phyloP scores from a whole-genome alignment of 2,329 filamentous ascomycete species.

The Colletotrichum graminicola region DNA sequence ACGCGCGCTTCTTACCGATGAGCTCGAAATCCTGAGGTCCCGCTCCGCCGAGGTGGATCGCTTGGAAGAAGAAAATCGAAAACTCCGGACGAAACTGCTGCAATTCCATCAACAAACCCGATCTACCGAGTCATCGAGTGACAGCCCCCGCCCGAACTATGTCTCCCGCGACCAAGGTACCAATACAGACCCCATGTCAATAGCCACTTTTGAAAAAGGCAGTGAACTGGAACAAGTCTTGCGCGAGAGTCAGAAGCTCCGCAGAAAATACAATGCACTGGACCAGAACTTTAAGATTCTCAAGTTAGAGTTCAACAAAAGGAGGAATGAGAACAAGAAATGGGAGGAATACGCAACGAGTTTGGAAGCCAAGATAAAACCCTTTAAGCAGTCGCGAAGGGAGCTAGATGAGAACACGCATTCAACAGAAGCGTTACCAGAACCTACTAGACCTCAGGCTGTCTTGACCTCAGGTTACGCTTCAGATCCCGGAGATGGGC shows the following conservation, averaged over 20 bases:
- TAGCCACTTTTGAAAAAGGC: background rate
- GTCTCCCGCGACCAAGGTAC: slow-evolving; percentile 24
- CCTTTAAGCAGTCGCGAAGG: slow-evolving; percentile 55
- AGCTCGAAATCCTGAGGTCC: slow-evolving; percentile 52
- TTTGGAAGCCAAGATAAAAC: slow-evolving; percentile 58
- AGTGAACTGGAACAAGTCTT: slow-evolving; percentile 12
- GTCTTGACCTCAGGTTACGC: slow-evolving; percentile 30
- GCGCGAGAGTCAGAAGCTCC: slow-evolving; percentile 48
- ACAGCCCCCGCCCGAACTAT: slow-evolving; percentile 14
- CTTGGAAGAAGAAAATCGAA: slow-evolving; percentile 58
- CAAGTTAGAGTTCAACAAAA: slow-evolving; percentile 54
- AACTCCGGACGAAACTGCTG: slow-evolving; percentile 54
- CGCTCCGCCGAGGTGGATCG: slow-evolving; percentile 50
- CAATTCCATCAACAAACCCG: slow-evolving; percentile 45
- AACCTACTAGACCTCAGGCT: slow-evolving; percentile 26
- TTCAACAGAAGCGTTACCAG: background rate
- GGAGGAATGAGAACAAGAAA: slow-evolving; percentile 56
- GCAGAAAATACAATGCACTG: slow-evolving; percentile 57
- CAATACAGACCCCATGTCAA: slow-evolving; percentile 20
- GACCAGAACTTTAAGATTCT: slow-evolving; percentile 56
- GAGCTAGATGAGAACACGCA: slow-evolving; percentile 27
- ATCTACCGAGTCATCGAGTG: slow-evolving; percentile 17
- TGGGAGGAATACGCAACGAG: slow-evolving; percentile 61
- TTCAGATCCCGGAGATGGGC: slow-evolving; percentile 25
- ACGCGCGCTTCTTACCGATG: slow-evolving; percentile 42